Percentiles rank a stretch among this genome's conserved stretches.
Evolutionary conservation across 208 protist species (phyloP).

Genomic region (Trypanosoma vivax): DNA sequence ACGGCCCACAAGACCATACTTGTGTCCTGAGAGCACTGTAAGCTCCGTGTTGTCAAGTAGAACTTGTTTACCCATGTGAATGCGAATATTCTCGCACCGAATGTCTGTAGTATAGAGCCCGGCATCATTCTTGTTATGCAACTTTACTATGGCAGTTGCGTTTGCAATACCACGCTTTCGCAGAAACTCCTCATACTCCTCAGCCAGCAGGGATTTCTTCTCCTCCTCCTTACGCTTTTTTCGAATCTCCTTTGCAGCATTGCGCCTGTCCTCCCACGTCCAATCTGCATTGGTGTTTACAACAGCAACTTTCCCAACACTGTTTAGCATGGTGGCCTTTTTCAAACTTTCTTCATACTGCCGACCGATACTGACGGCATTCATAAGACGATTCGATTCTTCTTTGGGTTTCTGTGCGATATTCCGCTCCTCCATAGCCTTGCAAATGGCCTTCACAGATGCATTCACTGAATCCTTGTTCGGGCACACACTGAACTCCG

Average conservation of each 20-base stretch:
- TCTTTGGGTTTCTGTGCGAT: constrained; percentile 68
- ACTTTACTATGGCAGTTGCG: constrained; percentile 67
- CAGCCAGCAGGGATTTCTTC: constrained; percentile 80
- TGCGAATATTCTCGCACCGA: constrained; percentile 81
- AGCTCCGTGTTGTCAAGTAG: constrained; percentile 81
- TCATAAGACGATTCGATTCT: constrained; percentile 59
- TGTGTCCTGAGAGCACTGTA: constrained; percentile 77
- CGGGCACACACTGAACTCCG: constrained; percentile 67
- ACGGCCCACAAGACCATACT: constrained; percentile 95
- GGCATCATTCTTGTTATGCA: constrained; percentile 80
- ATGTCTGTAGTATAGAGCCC: constrained; percentile 78
- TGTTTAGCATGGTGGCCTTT: constrained; percentile 75
- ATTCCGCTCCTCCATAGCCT: constrained; percentile 46
- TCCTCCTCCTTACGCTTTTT: constrained; percentile 87
- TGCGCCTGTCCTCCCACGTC: constrained; percentile 86
- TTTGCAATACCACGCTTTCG: constrained; percentile 76
- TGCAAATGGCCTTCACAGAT: constrained; percentile 36
- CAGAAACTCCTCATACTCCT: constrained; percentile 89
- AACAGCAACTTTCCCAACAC: constrained; percentile 65
- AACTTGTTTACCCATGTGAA: constrained; percentile 85
- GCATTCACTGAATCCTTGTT: constrained; percentile 30
- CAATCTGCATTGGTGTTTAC: constrained; percentile 89
- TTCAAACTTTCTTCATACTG: constrained; percentile 86
- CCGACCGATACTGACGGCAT: constrained; percentile 77
- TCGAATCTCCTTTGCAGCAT: constrained; percentile 80